A percentile compares a stretch with the other conserved stretches of the same genome.
Evolutionary conservation across 1,284 basidiomycete genomes (phyloP).

Genomic region (Papiliotrema fonsecae): DNA sequence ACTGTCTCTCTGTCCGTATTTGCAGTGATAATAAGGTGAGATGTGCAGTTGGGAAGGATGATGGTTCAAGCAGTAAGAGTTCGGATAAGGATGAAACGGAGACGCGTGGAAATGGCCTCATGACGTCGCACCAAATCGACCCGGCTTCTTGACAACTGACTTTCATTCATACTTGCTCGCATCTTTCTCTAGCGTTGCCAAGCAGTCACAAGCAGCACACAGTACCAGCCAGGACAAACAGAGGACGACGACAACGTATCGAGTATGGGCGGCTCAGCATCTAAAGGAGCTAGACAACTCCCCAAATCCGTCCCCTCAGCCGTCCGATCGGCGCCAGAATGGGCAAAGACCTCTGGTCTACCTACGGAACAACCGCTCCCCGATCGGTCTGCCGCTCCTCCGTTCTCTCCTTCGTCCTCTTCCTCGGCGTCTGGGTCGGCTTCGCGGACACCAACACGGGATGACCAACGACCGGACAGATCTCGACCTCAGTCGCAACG

Average conservation of each 20-base stretch:
- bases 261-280: slow-evolving; percentile 66
- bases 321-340: not conserved
- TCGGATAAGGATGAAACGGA: too few relatives aligned
- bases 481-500: too few relatives aligned
- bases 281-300: slow-evolving; percentile 63
- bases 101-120: too few relatives aligned
- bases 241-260: too few relatives aligned
- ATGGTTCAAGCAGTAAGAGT: too few relatives aligned
- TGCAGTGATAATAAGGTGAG: not conserved
- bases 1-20: not conserved
- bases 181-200: too few relatives aligned
- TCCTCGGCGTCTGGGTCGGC: not conserved
- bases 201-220: too few relatives aligned
- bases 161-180: too few relatives aligned
- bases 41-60: not conserved
- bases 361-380: slow-evolving; percentile 37
- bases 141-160: too few relatives aligned
- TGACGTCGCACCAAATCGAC: too few relatives aligned
- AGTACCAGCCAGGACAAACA: too few relatives aligned
- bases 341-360: not conserved
- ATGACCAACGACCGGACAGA: too few relatives aligned
- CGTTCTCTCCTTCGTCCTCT: not conserved
- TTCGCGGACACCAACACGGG: not conserved
- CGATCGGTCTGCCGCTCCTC: slow-evolving; percentile 1
- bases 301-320: slow-evolving; percentile 41